Conservation (phyloP, 768 basidiomycete species). For the Lentinula boryana region DNA sequence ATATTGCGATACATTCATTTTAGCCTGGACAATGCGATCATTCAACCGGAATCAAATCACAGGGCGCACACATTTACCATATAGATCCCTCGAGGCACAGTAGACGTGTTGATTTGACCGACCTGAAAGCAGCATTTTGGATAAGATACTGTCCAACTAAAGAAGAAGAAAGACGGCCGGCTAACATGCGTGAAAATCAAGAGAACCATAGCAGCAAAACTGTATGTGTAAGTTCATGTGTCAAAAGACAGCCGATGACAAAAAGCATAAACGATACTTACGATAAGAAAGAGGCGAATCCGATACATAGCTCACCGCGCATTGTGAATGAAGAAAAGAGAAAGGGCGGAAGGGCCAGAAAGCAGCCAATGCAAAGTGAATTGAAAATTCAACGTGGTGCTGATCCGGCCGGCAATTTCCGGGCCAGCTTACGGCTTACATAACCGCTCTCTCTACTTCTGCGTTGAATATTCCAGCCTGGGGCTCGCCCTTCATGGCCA, state of each 20-base stretch:
- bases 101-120: constrained; percentile 76
- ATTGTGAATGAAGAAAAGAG: constrained; percentile 27
- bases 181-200: constrained; percentile 74
- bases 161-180: constrained; percentile 7
- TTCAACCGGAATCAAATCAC: neutral
- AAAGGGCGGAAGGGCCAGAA: constrained; percentile 12
- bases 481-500: constrained; percentile 14
- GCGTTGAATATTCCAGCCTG: too few species aligned
- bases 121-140: constrained; percentile 41
- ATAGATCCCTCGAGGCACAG: constrained; percentile 62
- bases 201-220: constrained; percentile 48
- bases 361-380: neutral
- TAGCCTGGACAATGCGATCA: constrained; percentile 36
- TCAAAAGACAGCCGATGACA: constrained; percentile 18
- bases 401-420: constrained; percentile 12
- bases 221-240: constrained; percentile 12
- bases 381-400: neutral
- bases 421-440: neutral
- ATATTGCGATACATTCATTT: constrained; percentile 64
- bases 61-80: constrained; percentile 45
- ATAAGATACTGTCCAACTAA: constrained; percentile 7
- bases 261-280: constrained; percentile 27
- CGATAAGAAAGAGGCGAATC: constrained; percentile 68
- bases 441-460: too few species aligned
- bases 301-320: constrained; percentile 75